phyloP scores from a whole-genome alignment of 257 asterid genomes.

The Phtheirospermum japonicum region DNA sequence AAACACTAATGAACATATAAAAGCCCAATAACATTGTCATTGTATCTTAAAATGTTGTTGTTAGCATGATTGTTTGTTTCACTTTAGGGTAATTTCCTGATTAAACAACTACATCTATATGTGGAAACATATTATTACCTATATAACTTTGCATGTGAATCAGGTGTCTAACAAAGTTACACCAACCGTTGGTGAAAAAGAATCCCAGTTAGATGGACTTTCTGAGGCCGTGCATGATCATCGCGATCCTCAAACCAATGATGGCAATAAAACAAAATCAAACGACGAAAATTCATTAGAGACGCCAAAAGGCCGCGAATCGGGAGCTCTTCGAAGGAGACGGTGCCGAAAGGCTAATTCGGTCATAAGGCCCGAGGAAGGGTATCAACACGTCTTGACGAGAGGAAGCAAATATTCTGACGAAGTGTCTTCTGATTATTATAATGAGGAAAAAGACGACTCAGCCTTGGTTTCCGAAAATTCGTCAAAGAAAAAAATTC shows the following conservation, averaged over 20 bases:
- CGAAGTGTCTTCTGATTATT: conserved; percentile 34
- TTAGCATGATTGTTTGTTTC: background rate
- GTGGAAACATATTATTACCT: background rate
- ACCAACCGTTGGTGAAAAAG: conserved; percentile 22
- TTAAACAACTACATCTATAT: background rate
- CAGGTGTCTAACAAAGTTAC: conserved; percentile 32
- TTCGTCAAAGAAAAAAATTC: conserved; percentile 30
- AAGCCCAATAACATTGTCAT: background rate
- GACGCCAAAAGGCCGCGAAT: conserved; percentile 22
- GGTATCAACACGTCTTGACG: conserved; percentile 26
- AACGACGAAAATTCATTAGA: conserved; percentile 28
- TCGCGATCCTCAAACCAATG: conserved; percentile 23
- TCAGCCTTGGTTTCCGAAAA: conserved; percentile 30
- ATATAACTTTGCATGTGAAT: conserved; percentile 13
- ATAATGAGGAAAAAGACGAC: conserved; percentile 30
- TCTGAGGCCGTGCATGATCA: conserved; percentile 22
- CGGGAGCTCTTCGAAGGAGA: conserved; percentile 32
- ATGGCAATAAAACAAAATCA: conserved; percentile 20
- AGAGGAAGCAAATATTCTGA: conserved; percentile 26
- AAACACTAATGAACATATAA: conserved; percentile 3
- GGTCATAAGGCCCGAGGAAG: conserved; percentile 36
- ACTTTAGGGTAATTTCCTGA: conserved; percentile 5
- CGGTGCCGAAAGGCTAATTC: conserved; percentile 42
- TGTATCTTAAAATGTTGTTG: background rate
- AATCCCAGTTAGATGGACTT: conserved; percentile 20